These are phyloP conservation scores for Endothia cerciana DNA, from an alignment of 2,329 filamentous ascomycete genomes.

Conservation along the genomic window DNA sequence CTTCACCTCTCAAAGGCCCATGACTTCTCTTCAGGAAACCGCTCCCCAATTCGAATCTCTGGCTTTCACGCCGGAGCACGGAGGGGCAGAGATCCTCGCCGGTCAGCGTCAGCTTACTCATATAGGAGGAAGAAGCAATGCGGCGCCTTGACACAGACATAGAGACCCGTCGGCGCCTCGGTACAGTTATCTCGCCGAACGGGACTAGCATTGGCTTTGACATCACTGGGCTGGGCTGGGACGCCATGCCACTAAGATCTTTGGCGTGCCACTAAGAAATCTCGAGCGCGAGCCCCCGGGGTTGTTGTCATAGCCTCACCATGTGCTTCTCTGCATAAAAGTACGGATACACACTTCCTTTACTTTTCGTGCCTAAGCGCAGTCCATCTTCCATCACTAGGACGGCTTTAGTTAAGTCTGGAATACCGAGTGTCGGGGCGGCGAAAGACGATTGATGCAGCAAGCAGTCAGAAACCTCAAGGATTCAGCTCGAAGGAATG, in stretches of 20 bases:
- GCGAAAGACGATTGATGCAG: neutral
- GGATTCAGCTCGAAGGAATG: no score
- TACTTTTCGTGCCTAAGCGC: neutral
- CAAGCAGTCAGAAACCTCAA: neutral
- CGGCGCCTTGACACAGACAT: neutral
- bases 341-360: neutral
- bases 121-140: neutral
- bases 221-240: neutral
- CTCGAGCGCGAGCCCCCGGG: neutral
- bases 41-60: no score
- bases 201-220: neutral
- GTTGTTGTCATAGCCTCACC: neutral
- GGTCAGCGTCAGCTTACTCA: no score
- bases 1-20: no score
- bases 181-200: neutral
- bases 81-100: no score
- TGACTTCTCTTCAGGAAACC: no score
- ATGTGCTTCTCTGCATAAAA: neutral
- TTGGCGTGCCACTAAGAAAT: neutral
- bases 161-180: neutral
- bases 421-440: neutral
- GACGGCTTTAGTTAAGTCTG: neutral
- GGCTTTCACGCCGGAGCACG: no score
- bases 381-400: neutral
- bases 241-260: neutral